Conservation (phyloP, 1,284 basidiomycete genomes). For the Pascua guehoae region DNA sequence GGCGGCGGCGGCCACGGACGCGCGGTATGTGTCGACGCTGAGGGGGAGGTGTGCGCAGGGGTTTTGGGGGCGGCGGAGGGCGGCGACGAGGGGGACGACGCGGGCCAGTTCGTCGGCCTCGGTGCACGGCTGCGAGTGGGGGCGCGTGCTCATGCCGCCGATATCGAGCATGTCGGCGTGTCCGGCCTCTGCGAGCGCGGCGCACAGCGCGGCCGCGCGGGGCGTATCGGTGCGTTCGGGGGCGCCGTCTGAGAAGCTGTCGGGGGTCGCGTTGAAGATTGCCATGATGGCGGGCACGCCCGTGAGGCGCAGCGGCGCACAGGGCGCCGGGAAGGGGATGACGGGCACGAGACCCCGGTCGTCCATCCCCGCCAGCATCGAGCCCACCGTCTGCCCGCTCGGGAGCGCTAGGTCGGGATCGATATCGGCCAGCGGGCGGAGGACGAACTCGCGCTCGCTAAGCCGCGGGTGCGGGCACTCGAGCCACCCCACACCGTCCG, state of each 20-base stretch:
- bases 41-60: slow-evolving; percentile 56
- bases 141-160: slow-evolving; percentile 90
- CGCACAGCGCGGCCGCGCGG: slow-evolving; percentile 28
- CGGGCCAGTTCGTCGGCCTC: slow-evolving; percentile 69
- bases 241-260: slow-evolving; percentile 93
- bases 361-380: slow-evolving; percentile 55
- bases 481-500: slow-evolving; percentile 59
- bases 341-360: slow-evolving; percentile 58
- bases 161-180: slow-evolving; percentile 62
- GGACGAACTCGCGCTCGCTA: slow-evolving; percentile 83
- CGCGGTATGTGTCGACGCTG: slow-evolving; percentile 90
- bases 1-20: slow-evolving; percentile 71
- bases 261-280: slow-evolving; percentile 90
- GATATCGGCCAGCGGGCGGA: slow-evolving; percentile 75
- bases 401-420: slow-evolving; percentile 66
- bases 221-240: slow-evolving; percentile 27
- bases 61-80: slow-evolving; percentile 31
- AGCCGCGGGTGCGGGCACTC: slow-evolving; percentile 80
- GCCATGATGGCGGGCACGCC: slow-evolving; percentile 75
- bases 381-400: slow-evolving; percentile 52
- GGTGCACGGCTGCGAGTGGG: slow-evolving; percentile 63
- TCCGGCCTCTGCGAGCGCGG: slow-evolving; percentile 8
- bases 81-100: slow-evolving; percentile 67
- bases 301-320: slow-evolving; percentile 55
- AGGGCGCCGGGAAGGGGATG: slow-evolving; percentile 44